Percentiles rank a stretch among this genome's conserved stretches.
Evolutionary conservation across 805 yeast genomes (phyloP).

Genomic region (Scheffersomyces stipitis): DNA sequence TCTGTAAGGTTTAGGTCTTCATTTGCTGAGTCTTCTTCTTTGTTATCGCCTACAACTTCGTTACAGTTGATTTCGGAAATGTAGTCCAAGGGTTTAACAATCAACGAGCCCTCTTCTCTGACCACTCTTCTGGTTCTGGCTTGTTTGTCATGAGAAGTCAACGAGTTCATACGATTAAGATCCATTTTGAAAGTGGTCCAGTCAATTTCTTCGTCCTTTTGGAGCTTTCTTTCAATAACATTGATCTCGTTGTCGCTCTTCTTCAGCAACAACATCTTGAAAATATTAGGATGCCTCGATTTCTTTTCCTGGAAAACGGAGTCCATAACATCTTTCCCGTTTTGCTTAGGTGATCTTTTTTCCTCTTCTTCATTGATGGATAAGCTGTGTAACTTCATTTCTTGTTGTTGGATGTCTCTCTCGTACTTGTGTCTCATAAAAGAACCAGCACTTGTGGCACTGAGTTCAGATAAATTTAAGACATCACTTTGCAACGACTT

Average conservation of each 20-base stretch:
- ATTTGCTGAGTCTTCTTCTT: slow-evolving; percentile 9
- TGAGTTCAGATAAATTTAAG: slow-evolving; percentile 60
- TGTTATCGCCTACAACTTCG: slow-evolving; percentile 24
- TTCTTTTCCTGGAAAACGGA: slow-evolving; percentile 45
- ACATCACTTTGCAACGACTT: slow-evolving; percentile 48
- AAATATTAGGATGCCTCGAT: slow-evolving; percentile 42
- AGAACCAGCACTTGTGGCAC: slow-evolving; percentile 90
- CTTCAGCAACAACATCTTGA: slow-evolving; percentile 42
- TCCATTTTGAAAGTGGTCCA: slow-evolving; percentile 51
- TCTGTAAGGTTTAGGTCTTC: slow-evolving; percentile 12
- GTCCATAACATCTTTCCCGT: slow-evolving; percentile 31
- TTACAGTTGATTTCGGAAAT: slow-evolving; percentile 42
- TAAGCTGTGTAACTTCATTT: slow-evolving; percentile 19
- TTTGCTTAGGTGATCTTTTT: slow-evolving; percentile 4
- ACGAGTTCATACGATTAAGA: slow-evolving; percentile 17
- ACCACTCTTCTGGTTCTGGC: slow-evolving; percentile 62
- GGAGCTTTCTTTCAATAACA: slow-evolving; percentile 34
- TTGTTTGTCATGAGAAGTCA: slow-evolving; percentile 55
- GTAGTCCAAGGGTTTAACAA: slow-evolving; percentile 43
- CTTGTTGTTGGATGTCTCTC: slow-evolving; percentile 23
- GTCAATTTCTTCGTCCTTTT: slow-evolving; percentile 30
- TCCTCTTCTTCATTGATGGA: slow-evolving; percentile 19
- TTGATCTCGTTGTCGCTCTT: slow-evolving; percentile 22
- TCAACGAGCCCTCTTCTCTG: slow-evolving; percentile 35
- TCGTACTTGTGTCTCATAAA: slow-evolving; percentile 71